A percentile compares a stretch with the other conserved stretches of the same genome.
phyloP scores from a whole-genome alignment of 2,329 filamentous ascomycete genomes.

The Tolypocladium tropicale region DNA sequence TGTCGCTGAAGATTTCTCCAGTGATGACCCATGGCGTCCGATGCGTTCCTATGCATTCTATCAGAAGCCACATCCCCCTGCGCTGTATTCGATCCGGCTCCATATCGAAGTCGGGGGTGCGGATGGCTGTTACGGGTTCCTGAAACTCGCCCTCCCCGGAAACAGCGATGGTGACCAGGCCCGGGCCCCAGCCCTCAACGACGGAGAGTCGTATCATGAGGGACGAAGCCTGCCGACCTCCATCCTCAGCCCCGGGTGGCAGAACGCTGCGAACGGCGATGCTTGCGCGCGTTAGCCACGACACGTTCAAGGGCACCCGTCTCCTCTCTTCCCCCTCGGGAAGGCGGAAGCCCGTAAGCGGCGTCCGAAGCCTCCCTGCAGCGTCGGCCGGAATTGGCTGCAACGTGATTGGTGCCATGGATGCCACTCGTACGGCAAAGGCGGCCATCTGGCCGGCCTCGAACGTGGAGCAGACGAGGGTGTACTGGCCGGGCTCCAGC shows the following conservation, averaged over 20 bases:
- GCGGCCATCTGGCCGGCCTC: conserved; percentile 65
- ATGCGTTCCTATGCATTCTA: conserved; percentile 64
- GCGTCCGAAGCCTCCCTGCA: conserved; percentile 60
- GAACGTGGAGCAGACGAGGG: conserved; percentile 83
- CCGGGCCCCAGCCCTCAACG: conserved; percentile 61
- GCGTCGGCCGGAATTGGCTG: conserved; percentile 58
- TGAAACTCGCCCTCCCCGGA: conserved; percentile 67
- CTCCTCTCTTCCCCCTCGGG: conserved; percentile 26
- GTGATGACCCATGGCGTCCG: conserved; percentile 32
- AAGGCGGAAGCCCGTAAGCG: conserved; percentile 47
- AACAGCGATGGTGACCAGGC: conserved; percentile 51
- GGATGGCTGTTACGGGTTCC: conserved; percentile 54
- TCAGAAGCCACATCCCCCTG: conserved; percentile 64
- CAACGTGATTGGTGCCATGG: conserved; percentile 45
- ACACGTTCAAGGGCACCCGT: conserved; percentile 27
- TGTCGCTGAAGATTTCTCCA: conserved; percentile 42
- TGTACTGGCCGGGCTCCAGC: conserved; percentile 68
- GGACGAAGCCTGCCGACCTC: conserved; percentile 29
- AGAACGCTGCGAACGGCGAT: conserved; percentile 20
- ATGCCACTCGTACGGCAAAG: conserved; percentile 68
- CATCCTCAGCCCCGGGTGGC: conserved; percentile 12
- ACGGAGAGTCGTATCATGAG: conserved; percentile 57
- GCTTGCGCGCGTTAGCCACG: conserved; percentile 47
- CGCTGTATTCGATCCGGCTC: conserved; percentile 46
- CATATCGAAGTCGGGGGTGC: conserved; percentile 66